Evolutionary conservation across 768 basidiomycete species (phyloP).

Genomic region (Calvatia gigantea): DNA sequence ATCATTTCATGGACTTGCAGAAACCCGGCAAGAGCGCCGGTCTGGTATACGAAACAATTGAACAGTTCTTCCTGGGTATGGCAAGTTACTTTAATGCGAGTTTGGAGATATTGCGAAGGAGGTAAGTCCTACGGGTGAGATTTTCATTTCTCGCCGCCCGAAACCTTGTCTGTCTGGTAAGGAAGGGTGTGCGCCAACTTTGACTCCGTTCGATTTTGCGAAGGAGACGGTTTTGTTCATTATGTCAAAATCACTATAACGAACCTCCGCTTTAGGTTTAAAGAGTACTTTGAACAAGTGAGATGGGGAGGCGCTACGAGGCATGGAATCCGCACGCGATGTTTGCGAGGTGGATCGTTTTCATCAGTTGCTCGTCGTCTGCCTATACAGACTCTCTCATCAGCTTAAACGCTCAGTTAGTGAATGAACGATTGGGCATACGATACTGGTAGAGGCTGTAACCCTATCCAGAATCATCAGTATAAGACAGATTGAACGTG

Average conservation of each 20-base stretch:
- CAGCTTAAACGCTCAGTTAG: not conserved
- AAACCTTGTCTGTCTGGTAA: constrained; percentile 65
- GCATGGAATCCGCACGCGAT: constrained; percentile 71
- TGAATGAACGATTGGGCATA: constrained; percentile 15
- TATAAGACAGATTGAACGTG: not conserved
- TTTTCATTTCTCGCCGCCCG: constrained; percentile 60
- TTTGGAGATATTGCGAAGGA: not conserved
- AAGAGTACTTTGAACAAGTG: not conserved
- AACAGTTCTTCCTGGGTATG: constrained; percentile 45
- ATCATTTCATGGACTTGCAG: constrained; percentile 47
- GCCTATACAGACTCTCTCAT: constrained; percentile 28
- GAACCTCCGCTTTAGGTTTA: not conserved
- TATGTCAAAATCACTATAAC: constrained; percentile 51
- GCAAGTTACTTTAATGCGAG: not conserved
- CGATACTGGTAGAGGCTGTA: constrained; percentile 48
- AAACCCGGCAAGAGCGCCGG: constrained; percentile 62
- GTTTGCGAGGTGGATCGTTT: constrained; percentile 56
- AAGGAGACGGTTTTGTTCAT: constrained; percentile 61
- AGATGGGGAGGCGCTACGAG: constrained; percentile 35
- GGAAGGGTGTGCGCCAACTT: constrained; percentile 67
- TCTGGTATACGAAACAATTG: constrained; percentile 61
- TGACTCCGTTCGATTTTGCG: constrained; percentile 53
- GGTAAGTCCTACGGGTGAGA: constrained; percentile 43
- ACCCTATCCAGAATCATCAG: constrained; percentile 19
- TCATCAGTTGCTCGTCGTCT: constrained; percentile 51